Evolutionary conservation across 768 basidiomycete genomes (phyloP).

Genomic region (Russula sp.): DNA sequence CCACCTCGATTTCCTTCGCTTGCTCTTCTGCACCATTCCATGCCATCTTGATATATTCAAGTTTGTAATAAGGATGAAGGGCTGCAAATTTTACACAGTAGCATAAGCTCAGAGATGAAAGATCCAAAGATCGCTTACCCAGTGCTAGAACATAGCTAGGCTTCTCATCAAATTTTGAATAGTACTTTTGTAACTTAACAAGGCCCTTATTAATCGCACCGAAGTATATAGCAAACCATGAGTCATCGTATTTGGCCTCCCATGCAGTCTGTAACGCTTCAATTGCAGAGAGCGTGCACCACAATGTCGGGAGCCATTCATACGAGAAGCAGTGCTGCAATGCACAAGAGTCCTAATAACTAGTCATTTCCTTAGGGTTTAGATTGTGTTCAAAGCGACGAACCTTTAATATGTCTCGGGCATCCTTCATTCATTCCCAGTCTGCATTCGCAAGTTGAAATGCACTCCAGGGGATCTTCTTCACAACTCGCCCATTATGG

Average conservation of each 20-base stretch:
- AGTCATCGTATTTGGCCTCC: background rate
- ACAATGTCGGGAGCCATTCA: background rate
- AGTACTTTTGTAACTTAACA: background rate
- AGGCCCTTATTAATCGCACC: background rate
- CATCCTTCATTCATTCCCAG: background rate
- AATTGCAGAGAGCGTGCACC: background rate
- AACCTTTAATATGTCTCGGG: background rate
- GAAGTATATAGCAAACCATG: background rate
- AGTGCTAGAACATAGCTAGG: background rate
- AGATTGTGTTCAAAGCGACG: background rate
- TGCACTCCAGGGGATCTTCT: background rate
- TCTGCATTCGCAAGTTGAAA: background rate
- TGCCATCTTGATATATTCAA: no score
- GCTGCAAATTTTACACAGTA: no score
- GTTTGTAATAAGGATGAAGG: conserved; percentile 3
- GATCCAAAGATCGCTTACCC: no score
- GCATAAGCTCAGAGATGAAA: no score
- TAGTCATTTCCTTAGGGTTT: no score
- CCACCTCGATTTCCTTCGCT: no score
- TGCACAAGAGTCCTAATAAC: background rate
- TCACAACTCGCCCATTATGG: background rate
- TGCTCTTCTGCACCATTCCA: no score
- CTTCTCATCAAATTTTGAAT: background rate
- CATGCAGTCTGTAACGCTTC: conserved; percentile 5
- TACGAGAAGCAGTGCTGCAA: background rate